These are phyloP conservation scores for Staphylotrichum tortipilum DNA, from an alignment of 495 filamentous ascomycete species.

Conservation along the genomic window DNA sequence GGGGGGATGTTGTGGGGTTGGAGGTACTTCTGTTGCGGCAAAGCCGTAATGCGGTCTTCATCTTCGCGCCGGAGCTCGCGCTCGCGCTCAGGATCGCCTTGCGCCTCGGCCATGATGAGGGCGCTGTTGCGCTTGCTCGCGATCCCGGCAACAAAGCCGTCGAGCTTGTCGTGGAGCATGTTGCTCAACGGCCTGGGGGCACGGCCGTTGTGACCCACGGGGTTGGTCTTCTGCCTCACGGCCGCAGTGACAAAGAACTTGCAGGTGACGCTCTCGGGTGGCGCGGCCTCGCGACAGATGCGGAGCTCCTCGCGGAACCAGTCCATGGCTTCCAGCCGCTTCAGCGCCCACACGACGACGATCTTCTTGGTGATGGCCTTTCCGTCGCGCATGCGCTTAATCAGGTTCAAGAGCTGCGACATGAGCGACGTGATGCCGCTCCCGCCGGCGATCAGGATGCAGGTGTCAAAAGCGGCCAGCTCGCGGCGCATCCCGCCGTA, in stretches of 20 bases:
- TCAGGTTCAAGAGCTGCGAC: conserved; percentile 78
- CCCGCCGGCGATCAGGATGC: conserved; percentile 85
- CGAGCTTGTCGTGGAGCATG: conserved; percentile 72
- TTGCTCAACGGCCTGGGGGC: conserved; percentile 54
- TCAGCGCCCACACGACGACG: conserved; percentile 85
- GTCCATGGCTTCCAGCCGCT: conserved; percentile 83
- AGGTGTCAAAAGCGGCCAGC: conserved; percentile 86
- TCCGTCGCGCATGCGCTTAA: conserved; percentile 87
- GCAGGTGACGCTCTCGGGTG: conserved; percentile 75
- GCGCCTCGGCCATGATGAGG: conserved; percentile 69
- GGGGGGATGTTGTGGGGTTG: conserved; percentile 42
- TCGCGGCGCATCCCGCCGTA: conserved; percentile 92
- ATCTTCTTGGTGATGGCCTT: conserved; percentile 88
- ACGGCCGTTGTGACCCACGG: conserved; percentile 34
- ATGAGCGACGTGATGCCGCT: conserved; percentile 92
- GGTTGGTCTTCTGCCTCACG: conserved; percentile 41
- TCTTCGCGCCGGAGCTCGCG: conserved; percentile 75
- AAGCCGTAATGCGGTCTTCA: conserved; percentile 71
- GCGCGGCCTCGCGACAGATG: conserved; percentile 78
- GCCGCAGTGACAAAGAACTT: conserved; percentile 86
- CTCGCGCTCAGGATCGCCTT: conserved; percentile 68
- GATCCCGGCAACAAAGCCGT: conserved; percentile 71
- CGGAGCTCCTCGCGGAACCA: conserved; percentile 96
- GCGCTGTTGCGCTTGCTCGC: conserved; percentile 75
- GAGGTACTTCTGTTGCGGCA: conserved; percentile 56